These are phyloP conservation scores for Arabidopsis suecica DNA, from an alignment of 345 rosid genomes.

Conservation along the genomic window DNA sequence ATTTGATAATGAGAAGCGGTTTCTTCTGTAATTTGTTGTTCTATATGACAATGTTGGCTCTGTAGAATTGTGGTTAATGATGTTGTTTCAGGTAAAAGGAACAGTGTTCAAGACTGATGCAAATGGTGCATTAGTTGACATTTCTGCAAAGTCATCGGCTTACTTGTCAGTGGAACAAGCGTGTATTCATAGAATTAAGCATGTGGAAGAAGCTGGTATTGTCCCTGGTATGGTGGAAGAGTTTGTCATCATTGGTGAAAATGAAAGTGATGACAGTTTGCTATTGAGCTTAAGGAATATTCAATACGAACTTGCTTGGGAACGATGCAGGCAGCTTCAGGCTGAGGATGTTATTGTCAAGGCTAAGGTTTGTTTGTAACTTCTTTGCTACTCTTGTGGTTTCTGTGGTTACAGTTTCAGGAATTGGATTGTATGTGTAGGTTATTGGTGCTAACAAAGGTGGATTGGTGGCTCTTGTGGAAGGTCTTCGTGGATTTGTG, in stretches of 20 bases:
- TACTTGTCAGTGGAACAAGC: slow-evolving; percentile 84
- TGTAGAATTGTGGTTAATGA: slow-evolving; percentile 4
- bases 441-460: slow-evolving; percentile 90
- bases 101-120: slow-evolving; percentile 74
- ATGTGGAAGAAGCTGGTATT: slow-evolving; percentile 87
- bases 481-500: slow-evolving; percentile 89
- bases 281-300: slow-evolving; percentile 71
- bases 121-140: slow-evolving; percentile 84
- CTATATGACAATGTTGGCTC: background rate
- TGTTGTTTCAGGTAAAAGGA: slow-evolving; percentile 73
- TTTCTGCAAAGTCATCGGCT: slow-evolving; percentile 86
- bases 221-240: slow-evolving; percentile 81
- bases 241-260: slow-evolving; percentile 85
- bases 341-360: slow-evolving; percentile 88
- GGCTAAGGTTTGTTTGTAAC: slow-evolving; percentile 71
- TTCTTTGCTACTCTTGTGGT: slow-evolving; percentile 15
- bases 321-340: slow-evolving; percentile 96
- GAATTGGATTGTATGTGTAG: slow-evolving; percentile 46
- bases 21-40: too few relatives aligned
- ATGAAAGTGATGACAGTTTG: slow-evolving; percentile 83
- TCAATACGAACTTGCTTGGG: slow-evolving; percentile 94
- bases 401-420: slow-evolving; percentile 21
- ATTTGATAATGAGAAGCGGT: too few relatives aligned
- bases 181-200: slow-evolving; percentile 70
- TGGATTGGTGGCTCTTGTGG: slow-evolving; percentile 85